These are phyloP conservation scores for Boletus edulis DNA, from an alignment of 768 basidiomycete genomes.

Conservation along the genomic window DNA sequence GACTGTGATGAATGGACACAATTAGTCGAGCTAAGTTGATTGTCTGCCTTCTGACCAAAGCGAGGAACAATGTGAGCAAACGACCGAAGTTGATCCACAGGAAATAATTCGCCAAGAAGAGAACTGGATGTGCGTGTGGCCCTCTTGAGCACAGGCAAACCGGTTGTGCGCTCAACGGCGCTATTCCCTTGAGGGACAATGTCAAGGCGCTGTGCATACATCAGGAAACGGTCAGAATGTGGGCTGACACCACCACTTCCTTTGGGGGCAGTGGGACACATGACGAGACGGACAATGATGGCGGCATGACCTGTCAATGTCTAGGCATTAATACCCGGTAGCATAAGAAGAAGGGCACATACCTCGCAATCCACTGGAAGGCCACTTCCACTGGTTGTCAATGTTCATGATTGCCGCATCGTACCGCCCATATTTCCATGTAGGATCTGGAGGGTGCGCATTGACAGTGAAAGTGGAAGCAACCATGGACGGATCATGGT, in stretches of 20 bases:
- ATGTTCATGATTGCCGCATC: not conserved
- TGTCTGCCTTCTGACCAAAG: slow-evolving; percentile 6
- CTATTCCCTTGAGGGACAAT: not conserved
- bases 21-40: not conserved
- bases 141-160: slow-evolving; percentile 7
- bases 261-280: not conserved
- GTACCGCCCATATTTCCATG: not conserved
- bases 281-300: not conserved
- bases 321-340: too few relatives aligned
- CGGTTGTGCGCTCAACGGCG: not conserved
- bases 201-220: not conserved
- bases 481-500: not conserved
- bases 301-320: not conserved
- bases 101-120: slow-evolving; percentile 3
- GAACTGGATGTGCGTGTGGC: not conserved
- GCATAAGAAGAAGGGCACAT: not conserved
- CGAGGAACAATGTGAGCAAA: slow-evolving; percentile 6
- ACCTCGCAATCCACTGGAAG: not conserved
- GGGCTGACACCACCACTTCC: too few relatives aligned
- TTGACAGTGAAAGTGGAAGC: not conserved
- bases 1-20: slow-evolving; percentile 2
- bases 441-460: not conserved
- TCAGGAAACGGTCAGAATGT: not conserved
- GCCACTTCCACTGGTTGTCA: not conserved
- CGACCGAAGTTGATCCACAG: slow-evolving; percentile 5